Percentiles rank a stretch among this genome's conserved stretches.
Evolutionary conservation across 768 basidiomycete genomes (phyloP).

Genomic region (Arthromyces matolae): DNA sequence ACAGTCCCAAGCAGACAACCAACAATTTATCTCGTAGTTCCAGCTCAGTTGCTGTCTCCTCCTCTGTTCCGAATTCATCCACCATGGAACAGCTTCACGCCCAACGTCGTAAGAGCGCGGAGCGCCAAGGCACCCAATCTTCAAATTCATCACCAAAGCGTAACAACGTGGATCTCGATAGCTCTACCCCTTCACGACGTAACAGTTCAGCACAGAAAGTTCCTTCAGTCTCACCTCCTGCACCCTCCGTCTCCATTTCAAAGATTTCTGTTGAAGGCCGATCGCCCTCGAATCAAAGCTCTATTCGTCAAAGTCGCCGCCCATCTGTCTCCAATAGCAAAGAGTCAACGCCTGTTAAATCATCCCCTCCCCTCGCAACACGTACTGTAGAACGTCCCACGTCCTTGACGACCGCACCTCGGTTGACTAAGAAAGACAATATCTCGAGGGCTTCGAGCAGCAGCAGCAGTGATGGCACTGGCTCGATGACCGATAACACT

Average conservation of each 20-base stretch:
- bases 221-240: constrained; percentile 40
- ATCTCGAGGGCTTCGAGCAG: constrained; percentile 53
- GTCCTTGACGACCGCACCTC: constrained; percentile 28
- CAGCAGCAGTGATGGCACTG: constrained; percentile 59
- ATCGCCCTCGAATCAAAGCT: constrained; percentile 18
- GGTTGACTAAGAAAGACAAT: constrained; percentile 29
- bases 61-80: constrained; percentile 45
- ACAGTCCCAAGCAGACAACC: constrained; percentile 50
- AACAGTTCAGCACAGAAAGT: constrained; percentile 36
- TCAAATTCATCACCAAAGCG: constrained; percentile 60
- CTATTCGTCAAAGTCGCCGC: constrained; percentile 24
- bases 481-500: constrained; percentile 68
- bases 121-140: constrained; percentile 50
- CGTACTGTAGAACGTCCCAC: constrained; percentile 23
- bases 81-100: constrained; percentile 40
- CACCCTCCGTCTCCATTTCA: constrained; percentile 37
- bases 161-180: constrained; percentile 55
- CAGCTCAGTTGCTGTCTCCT: constrained; percentile 36
- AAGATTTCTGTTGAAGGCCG: constrained; percentile 36
- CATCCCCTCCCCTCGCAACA: constrained; percentile 15
- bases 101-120: constrained; percentile 48
- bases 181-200: constrained; percentile 41
- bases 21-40: constrained; percentile 37
- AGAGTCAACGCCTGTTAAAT: constrained; percentile 14
- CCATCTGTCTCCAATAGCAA: constrained; percentile 24